Conservation (phyloP, 176 grass and related monocot species). For the Oryza australiensis region DNA sequence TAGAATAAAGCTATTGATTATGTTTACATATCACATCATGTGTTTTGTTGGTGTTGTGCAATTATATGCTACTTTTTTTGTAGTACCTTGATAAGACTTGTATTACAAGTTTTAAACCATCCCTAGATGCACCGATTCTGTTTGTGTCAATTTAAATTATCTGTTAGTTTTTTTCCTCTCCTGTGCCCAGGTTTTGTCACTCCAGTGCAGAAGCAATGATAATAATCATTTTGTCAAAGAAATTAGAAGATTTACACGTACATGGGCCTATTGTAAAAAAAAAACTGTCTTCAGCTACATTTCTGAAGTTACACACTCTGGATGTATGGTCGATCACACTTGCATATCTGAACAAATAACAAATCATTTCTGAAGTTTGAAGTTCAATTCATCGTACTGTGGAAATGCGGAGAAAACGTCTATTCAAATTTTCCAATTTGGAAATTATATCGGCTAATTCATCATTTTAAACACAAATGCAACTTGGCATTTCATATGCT, state of each 20-base stretch:
- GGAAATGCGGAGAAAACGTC: neutral
- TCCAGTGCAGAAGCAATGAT: neutral
- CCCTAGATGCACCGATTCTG: neutral
- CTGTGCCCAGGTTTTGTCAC: neutral
- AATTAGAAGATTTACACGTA: neutral
- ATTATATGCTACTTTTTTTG: neutral
- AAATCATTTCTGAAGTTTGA: neutral
- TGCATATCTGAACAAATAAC: neutral
- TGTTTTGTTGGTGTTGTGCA: neutral
- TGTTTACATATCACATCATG: neutral
- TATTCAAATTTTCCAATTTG: neutral
- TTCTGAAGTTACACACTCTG: neutral
- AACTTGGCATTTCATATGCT: neutral
- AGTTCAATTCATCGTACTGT: neutral
- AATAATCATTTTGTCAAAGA: neutral
- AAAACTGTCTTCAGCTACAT: no score
- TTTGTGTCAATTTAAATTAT: neutral
- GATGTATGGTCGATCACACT: no score
- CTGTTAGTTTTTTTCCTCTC: no score
- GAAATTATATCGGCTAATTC: neutral
- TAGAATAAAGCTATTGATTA: constrained; percentile 46
- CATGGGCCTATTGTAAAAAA: no score
- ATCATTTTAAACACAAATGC: neutral
- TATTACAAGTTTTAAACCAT: neutral
- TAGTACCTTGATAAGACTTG: neutral